Evolutionary conservation across 225 moss, liverwort and hornwort species (phyloP).

Genomic region (Straminergon stramineum): DNA sequence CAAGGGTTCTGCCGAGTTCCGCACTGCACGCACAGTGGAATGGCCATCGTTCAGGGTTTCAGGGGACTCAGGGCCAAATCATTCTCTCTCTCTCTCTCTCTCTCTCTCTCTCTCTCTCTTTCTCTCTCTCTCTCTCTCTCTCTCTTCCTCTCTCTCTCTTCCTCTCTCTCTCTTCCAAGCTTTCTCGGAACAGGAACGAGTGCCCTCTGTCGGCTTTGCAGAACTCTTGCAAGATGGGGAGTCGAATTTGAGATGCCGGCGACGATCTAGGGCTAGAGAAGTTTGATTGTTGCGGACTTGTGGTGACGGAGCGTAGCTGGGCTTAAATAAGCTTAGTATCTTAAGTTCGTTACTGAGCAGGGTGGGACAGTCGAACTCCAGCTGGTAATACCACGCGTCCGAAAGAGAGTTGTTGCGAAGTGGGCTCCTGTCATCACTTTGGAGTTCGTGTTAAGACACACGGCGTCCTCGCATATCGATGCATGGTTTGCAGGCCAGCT

Average conservation of each 20-base stretch:
- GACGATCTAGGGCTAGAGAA: not conserved
- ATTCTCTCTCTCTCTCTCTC: not conserved
- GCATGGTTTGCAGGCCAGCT: not conserved
- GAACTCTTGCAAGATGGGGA: not conserved
- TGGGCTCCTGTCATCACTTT: not conserved
- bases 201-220: not conserved
- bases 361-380: not conserved
- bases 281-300: no score
- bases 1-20: conserved; percentile 41
- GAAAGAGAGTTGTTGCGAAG: not conserved
- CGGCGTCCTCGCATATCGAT: not conserved
- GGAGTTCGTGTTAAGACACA: not conserved
- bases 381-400: not conserved
- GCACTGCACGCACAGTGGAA: conserved; percentile 56
- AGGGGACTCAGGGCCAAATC: not conserved
- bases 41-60: not conserved
- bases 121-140: not conserved
- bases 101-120: not conserved
- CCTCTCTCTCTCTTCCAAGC: not conserved
- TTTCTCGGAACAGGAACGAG: not conserved
- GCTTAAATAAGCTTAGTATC: not conserved
- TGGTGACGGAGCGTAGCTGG: no score
- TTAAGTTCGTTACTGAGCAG: not conserved
- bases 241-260: not conserved
- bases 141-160: not conserved